Conservation (phyloP, 1,284 basidiomycete species). For the Cryptococcus maquisensis region DNA sequence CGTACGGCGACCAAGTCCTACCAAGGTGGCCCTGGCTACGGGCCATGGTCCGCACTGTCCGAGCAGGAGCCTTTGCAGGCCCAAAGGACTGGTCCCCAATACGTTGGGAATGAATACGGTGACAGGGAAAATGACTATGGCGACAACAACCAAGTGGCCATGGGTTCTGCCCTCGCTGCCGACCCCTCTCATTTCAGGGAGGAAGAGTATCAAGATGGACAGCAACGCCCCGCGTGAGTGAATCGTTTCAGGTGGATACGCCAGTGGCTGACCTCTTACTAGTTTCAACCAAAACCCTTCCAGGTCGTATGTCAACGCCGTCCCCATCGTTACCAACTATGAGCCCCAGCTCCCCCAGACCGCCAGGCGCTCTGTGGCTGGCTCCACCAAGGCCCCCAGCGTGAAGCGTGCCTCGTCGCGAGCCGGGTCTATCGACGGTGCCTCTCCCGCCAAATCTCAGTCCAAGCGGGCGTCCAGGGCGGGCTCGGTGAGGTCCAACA, state of each 20-base stretch:
- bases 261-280: not conserved
- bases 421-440: slow-evolving; percentile 1
- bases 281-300: slow-evolving; percentile 28
- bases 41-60: not conserved
- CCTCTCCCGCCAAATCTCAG: not conserved
- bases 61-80: not conserved
- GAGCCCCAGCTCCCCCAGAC: slow-evolving; percentile 22
- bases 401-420: slow-evolving; percentile 2
- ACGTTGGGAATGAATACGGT: not conserved
- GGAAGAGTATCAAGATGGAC: slow-evolving; percentile 4
- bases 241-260: not conserved
- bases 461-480: slow-evolving; percentile 15
- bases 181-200: slow-evolving; percentile 10
- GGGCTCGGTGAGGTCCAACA: slow-evolving; percentile 16
- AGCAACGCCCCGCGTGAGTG: slow-evolving; percentile 13
- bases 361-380: slow-evolving; percentile 20
- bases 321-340: slow-evolving; percentile 40
- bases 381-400: slow-evolving; percentile 14
- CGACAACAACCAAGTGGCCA: not conserved
- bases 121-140: not conserved
- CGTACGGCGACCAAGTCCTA: not conserved
- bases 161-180: slow-evolving; percentile 4
- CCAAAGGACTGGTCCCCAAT: too few species aligned
- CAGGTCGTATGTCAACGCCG: slow-evolving; percentile 39
- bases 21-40: slow-evolving; percentile 1